phyloP scores from a whole-genome alignment of 2,329 filamentous ascomycete genomes.

The Alternaria novae-zelandiae region DNA sequence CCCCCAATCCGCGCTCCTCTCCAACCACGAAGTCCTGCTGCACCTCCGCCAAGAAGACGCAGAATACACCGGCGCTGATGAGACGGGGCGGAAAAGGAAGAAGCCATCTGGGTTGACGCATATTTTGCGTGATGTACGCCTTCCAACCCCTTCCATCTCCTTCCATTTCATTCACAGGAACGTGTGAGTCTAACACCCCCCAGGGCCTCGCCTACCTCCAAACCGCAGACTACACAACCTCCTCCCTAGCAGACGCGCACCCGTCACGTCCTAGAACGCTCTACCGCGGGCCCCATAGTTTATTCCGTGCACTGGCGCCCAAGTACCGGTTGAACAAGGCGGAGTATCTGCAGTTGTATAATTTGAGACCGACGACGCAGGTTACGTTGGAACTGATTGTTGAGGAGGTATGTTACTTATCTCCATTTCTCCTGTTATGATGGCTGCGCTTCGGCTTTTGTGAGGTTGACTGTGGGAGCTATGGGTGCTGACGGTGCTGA shows the following conservation, averaged over 20 bases:
- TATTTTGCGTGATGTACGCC: slow-evolving; percentile 67
- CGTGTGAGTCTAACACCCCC: too few species aligned
- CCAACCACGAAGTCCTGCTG: slow-evolving; percentile 74
- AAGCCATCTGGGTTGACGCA: slow-evolving; percentile 63
- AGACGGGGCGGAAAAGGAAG: slow-evolving; percentile 29
- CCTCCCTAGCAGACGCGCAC: slow-evolving; percentile 22
- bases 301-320: slow-evolving; percentile 38
- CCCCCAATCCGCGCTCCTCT: slow-evolving; percentile 71
- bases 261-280: slow-evolving; percentile 40
- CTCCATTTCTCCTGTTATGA: too few species aligned
- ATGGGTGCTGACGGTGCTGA: not conserved
- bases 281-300: slow-evolving; percentile 41
- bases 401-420: slow-evolving; percentile 41
- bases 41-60: slow-evolving; percentile 43
- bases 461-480: not conserved
- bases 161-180: too few species aligned
- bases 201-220: slow-evolving; percentile 57
- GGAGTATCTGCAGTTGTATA: slow-evolving; percentile 49
- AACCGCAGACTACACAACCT: slow-evolving; percentile 32
- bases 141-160: too few species aligned
- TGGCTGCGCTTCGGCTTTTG: too few species aligned
- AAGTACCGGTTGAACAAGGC: slow-evolving; percentile 45
- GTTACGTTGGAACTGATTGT: slow-evolving; percentile 44
- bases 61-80: slow-evolving; percentile 43
- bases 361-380: slow-evolving; percentile 39